A percentile compares a stretch with the other conserved stretches of the same genome.
Evolutionary conservation across 805 yeast species (phyloP).

Genomic region (Candida nonsorbophila): DNA sequence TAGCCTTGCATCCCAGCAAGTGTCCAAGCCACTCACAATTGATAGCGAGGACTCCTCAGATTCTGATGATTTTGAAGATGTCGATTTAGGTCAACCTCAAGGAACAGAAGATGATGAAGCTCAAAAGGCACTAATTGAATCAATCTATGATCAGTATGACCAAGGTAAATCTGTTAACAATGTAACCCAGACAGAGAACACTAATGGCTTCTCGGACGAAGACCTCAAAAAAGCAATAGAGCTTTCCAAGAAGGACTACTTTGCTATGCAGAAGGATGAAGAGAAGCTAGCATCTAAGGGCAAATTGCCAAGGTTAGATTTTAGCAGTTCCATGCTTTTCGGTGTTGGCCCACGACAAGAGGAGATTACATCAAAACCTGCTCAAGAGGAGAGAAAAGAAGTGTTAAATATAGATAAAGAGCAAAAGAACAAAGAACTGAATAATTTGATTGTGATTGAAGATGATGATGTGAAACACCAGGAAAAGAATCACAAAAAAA

Average conservation of each 20-base stretch:
- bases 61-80: slow-evolving; percentile 56
- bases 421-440: too few relatives aligned
- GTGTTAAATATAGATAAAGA: too few relatives aligned
- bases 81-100: slow-evolving; percentile 36
- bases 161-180: slow-evolving; percentile 6
- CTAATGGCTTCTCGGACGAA: slow-evolving; percentile 10
- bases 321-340: slow-evolving; percentile 19
- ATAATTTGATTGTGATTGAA: not conserved
- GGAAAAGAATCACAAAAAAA: not conserved
- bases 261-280: slow-evolving; percentile 19
- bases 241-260: slow-evolving; percentile 40
- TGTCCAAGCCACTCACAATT: slow-evolving; percentile 7
- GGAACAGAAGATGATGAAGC: slow-evolving; percentile 23
- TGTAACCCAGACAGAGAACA: not conserved
- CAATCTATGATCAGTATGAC: slow-evolving; percentile 28
- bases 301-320: slow-evolving; percentile 6
- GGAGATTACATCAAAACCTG: too few relatives aligned
- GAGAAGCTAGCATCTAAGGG: slow-evolving; percentile 1
- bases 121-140: slow-evolving; percentile 27
- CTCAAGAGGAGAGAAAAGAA: too few relatives aligned
- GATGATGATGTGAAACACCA: not conserved
- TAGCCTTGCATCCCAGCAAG: not conserved
- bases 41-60: slow-evolving; percentile 10
- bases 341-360: slow-evolving; percentile 5
- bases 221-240: slow-evolving; percentile 45